Base-by-base conservation (phyloP, 352 stramenopile species). In the Phytophthora multivora region DNA sequence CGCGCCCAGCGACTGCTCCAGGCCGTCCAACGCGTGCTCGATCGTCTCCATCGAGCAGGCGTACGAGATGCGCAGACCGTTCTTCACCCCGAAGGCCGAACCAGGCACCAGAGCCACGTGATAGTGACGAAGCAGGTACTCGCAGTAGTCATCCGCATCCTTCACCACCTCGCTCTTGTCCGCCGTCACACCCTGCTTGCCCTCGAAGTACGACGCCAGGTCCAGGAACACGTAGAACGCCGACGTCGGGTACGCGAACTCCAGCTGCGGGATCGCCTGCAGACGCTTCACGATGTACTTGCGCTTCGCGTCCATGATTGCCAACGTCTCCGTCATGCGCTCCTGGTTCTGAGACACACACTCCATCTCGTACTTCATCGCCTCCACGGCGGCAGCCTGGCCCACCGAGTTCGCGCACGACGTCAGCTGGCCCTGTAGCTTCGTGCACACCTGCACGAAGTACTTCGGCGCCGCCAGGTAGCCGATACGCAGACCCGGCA, bases 191-290 rank as follows among this genome's bases (percentile, higher is more conserved):
- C 66, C 74, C 38, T 71, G 67, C 66, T 84, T 83, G 52, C 73
- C 88, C 8, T 83, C 82, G 51, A 94, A 91, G 63, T 94, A 94
- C 50, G 58, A 58, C 3, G 80, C 80, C 23, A 99, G 73, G 66
- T 99, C 93, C 33, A 96, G 79, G 42, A 99, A 91, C 35, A 98
- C 85, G 66, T 99, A 99, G 78, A 99, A 99, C 12, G 97, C 95
- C 21, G 93, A 95, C 51, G 90, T 88, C 19, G 97, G 95, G 59
- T 98, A 84, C 21, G 85, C 77, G 26, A 91, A 95, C 2, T 55
- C 71, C 13, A 99, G 63, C 23, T 90, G 65, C 4, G 89, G 80
- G 43, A 99, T 98, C 23, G 79, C 77, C n/a, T 69, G 50, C 16
- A 99, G 71, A 15, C 85, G 73, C 35, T 77, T 64, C 23, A 98